These are phyloP conservation scores for Triticum turgidum DNA, from an alignment of 176 grass and related monocot genomes.

Conservation along the genomic window DNA sequence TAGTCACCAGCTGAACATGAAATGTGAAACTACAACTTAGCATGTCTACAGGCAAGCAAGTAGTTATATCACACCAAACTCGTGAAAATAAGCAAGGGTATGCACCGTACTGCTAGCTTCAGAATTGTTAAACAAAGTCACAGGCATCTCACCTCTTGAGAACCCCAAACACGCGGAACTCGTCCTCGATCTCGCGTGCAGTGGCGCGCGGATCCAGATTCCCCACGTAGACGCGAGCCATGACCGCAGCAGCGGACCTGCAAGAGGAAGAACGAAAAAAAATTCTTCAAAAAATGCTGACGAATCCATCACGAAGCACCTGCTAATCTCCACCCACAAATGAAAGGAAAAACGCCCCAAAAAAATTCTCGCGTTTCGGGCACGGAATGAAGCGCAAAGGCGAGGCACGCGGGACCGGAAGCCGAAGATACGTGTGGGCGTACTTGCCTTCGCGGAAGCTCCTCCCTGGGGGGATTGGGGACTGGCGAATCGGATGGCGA, in stretches of 20 bases:
- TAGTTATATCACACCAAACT: background rate
- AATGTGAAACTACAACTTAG: background rate
- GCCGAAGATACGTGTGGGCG: background rate
- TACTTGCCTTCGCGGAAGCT: constrained; percentile 21
- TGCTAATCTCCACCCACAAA: background rate
- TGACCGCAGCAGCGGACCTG: constrained; percentile 28
- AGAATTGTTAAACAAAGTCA: background rate
- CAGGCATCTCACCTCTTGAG: constrained; percentile 58
- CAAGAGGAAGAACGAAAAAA: background rate
- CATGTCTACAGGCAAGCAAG: background rate
- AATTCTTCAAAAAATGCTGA: background rate
- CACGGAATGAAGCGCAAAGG: background rate
- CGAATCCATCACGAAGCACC: constrained; percentile 20
- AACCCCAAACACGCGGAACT: constrained; percentile 76
- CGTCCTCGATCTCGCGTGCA: constrained; percentile 73
- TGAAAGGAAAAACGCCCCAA: background rate
- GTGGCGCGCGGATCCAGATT: constrained; percentile 75
- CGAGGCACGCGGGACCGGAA: background rate
- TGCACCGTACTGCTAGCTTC: background rate
- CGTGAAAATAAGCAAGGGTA: background rate
- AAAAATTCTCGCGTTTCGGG: constrained; percentile 1
- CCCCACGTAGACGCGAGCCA: constrained; percentile 80
- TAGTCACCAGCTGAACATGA: background rate
- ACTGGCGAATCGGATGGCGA: no score
- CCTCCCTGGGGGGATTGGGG: background rate